phyloP scores from a whole-genome alignment of 169 alveolate species.

The Toxoplasma gondii region DNA sequence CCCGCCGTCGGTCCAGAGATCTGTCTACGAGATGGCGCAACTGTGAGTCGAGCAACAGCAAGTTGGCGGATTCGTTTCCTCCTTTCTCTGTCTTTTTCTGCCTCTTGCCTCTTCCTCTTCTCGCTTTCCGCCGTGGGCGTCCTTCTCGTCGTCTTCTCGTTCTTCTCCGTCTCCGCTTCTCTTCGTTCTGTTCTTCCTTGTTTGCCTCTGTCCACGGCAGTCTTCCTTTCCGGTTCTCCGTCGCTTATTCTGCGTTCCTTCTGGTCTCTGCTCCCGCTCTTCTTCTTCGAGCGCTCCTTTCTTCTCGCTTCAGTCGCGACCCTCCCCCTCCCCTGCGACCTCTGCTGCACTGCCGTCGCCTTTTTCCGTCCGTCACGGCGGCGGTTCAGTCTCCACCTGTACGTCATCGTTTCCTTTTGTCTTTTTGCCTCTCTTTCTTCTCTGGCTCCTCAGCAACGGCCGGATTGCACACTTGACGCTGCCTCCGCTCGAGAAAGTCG shows the following conservation, averaged over 20 bases:
- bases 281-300: too few species aligned
- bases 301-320: too few species aligned
- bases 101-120: neutral
- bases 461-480: neutral
- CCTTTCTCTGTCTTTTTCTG: neutral
- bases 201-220: too few species aligned
- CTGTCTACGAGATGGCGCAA: constrained; percentile 39
- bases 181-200: neutral
- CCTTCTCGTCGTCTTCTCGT: neutral
- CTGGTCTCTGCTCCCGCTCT: too few species aligned
- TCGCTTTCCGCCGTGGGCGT: neutral
- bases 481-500: neutral
- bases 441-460: neutral
- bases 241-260: too few species aligned
- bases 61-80: neutral
- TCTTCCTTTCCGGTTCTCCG: too few species aligned
- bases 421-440: neutral
- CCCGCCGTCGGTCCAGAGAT: constrained; percentile 17
- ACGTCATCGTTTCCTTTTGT: too few species aligned
- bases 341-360: too few species aligned
- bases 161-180: too few species aligned
- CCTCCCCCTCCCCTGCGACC: too few species aligned
- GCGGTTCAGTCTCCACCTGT: too few species aligned
- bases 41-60: neutral
- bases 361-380: too few species aligned